These are phyloP conservation scores for Candida rishiriensis DNA, from an alignment of 805 yeast species.

Conservation along the genomic window DNA sequence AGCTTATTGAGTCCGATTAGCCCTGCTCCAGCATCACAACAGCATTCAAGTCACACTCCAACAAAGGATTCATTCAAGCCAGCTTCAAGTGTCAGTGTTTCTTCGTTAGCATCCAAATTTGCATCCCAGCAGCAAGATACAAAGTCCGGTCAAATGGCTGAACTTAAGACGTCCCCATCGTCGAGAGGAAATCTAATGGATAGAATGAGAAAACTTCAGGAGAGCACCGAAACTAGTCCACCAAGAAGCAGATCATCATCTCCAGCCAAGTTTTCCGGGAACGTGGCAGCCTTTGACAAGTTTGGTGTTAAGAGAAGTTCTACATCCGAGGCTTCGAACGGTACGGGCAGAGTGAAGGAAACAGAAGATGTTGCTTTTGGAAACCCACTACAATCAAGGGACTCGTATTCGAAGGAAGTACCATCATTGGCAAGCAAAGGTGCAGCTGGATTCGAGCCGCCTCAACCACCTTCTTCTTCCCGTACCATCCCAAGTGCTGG, in stretches of 20 bases:
- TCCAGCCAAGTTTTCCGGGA: slow-evolving; percentile 13
- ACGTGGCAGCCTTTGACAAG: slow-evolving; percentile 25
- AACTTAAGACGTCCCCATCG: slow-evolving; percentile 17
- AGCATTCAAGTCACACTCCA: slow-evolving; percentile 7
- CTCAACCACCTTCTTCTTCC: slow-evolving; percentile 7
- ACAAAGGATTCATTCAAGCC: slow-evolving; percentile 12
- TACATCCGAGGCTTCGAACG: too few relatives aligned
- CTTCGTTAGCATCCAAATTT: slow-evolving; percentile 28
- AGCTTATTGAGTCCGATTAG: slow-evolving; percentile 5
- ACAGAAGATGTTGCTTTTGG: neutral
- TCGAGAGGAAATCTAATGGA: slow-evolving; percentile 20
- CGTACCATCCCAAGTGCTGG: slow-evolving; percentile 21
- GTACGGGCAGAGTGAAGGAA: neutral
- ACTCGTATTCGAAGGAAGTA: too few relatives aligned
- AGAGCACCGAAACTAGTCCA: slow-evolving; percentile 6
- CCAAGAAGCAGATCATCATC: slow-evolving; percentile 15
- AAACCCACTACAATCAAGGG: too few relatives aligned
- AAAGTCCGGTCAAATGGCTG: slow-evolving; percentile 7
- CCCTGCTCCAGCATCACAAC: slow-evolving; percentile 15
- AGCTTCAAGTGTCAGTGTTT: slow-evolving; percentile 17
- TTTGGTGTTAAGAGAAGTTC: slow-evolving; percentile 28
- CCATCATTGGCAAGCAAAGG: neutral
- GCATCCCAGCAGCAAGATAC: slow-evolving; percentile 18
- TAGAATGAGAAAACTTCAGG: slow-evolving; percentile 25
- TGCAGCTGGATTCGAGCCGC: neutral